Evolutionary conservation across 176 grass and related monocot genomes (phyloP).

Genomic region (Hordeum vulgare): DNA sequence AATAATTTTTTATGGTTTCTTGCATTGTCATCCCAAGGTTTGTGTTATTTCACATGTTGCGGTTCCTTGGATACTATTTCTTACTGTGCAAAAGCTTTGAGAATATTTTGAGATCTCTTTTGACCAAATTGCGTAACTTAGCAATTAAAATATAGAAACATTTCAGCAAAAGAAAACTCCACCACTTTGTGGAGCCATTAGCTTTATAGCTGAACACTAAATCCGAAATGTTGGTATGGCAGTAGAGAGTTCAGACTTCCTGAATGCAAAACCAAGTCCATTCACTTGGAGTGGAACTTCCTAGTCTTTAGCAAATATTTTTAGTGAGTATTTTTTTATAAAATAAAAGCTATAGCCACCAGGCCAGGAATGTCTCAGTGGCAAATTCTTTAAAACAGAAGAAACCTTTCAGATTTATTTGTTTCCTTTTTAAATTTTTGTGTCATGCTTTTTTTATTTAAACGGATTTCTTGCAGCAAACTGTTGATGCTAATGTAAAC

Average conservation of each 20-base stretch:
- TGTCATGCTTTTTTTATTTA: not conserved
- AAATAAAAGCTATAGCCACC: not conserved
- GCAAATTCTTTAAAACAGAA: not conserved
- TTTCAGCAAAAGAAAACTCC: not conserved
- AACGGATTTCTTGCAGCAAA: conserved; percentile 38
- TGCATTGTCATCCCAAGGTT: not conserved
- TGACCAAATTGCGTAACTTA: not conserved
- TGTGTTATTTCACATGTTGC: not conserved
- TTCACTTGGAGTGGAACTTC: not conserved
- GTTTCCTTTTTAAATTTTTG: conserved; percentile 5
- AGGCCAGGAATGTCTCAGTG: not conserved
- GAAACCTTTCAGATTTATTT: not conserved
- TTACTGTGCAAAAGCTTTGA: not conserved
- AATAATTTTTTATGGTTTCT: not conserved
- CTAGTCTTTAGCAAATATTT: not conserved
- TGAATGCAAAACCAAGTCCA: not conserved
- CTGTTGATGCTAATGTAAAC: conserved; percentile 82
- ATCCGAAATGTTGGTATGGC: not conserved
- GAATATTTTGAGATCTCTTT: not conserved
- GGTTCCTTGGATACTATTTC: not conserved
- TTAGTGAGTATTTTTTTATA: not conserved
- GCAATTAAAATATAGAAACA: not conserved
- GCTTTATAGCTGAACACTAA: not conserved
- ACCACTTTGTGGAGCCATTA: not conserved
- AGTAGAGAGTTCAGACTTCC: not conserved